Evolutionary conservation across 257 asterid species (phyloP), one percentile per base, ranked within the genome.

Genomic region (Haberlea rhodopensis): DNA sequence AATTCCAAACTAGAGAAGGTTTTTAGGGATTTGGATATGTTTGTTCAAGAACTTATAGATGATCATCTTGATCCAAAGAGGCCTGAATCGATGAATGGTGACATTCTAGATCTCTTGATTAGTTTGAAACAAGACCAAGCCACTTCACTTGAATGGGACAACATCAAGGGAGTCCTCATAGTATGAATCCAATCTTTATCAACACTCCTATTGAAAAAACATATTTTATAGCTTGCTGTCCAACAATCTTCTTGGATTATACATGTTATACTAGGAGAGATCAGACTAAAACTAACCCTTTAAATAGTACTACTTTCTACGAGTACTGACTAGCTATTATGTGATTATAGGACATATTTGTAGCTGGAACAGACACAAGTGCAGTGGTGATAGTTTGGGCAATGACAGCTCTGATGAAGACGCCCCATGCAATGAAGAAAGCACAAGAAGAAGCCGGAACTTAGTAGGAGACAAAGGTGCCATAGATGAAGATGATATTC

Each of bases 91-190:
- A 63, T 40, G 75, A 19, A 64, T 10, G 54, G 60, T 0, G 75
- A 71, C 66, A 31, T 71, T 28, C 20, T 71, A 15, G 75, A 63
- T 27, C 45, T 71, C 53, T 56, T 71, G 53, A 53, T 71, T 31
- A 48, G 46, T 8, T n/a, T 71, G 27, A 63, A 25, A 24, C 11
- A 21, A 18, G 66, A 63, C 1, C 16, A 20, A 25, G 27, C 57
- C 16, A 23, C 60, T 28, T 28, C 73, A 0, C 2, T 24, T 16
- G 45, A 55, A 21, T 25, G 28, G 56, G 66, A 26, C 29, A 71
- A 63, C 37, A 71, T 71, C 29, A 71, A 71, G 48, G 70, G 60
- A 28, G 26, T 71, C 16, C 65, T 63, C 45, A 63, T 65, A 15
- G 45, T 34, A 34, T 3, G 6, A 34, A 9, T 31, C 11, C 40